Conservation (phyloP, 345 rosid species). For the Populus tremula region DNA sequence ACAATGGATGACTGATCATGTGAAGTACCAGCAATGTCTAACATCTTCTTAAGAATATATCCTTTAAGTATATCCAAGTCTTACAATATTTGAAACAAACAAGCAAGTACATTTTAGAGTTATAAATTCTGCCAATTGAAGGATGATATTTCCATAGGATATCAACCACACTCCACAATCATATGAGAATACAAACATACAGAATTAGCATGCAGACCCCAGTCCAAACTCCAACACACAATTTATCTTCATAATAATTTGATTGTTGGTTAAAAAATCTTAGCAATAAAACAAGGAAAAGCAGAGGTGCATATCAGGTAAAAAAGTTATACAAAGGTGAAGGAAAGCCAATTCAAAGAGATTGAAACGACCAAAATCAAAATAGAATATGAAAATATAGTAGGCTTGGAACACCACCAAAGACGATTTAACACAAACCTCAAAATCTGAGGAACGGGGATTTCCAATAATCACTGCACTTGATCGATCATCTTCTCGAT, state of each 20-base stretch:
- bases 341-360: background rate
- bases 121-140: background rate
- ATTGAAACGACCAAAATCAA: background rate
- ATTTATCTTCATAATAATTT: background rate
- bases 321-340: background rate
- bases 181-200: background rate
- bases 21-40: background rate
- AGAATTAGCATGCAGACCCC: background rate
- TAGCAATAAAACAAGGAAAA: background rate
- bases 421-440: slow-evolving; percentile 44
- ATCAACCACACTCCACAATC: background rate
- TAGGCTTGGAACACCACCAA: background rate
- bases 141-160: background rate
- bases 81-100: background rate
- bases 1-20: background rate
- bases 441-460: slow-evolving; percentile 89
- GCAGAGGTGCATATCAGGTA: background rate
- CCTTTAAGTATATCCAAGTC: background rate
- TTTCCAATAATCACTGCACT: slow-evolving; percentile 63
- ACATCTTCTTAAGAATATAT: background rate
- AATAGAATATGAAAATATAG: background rate
- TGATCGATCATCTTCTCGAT: slow-evolving; percentile 55
- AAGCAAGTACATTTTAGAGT: background rate
- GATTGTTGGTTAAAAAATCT: background rate
- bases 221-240: background rate